phyloP scores from a whole-genome alignment of 331 rosid species.

The Cydonia oblonga region DNA sequence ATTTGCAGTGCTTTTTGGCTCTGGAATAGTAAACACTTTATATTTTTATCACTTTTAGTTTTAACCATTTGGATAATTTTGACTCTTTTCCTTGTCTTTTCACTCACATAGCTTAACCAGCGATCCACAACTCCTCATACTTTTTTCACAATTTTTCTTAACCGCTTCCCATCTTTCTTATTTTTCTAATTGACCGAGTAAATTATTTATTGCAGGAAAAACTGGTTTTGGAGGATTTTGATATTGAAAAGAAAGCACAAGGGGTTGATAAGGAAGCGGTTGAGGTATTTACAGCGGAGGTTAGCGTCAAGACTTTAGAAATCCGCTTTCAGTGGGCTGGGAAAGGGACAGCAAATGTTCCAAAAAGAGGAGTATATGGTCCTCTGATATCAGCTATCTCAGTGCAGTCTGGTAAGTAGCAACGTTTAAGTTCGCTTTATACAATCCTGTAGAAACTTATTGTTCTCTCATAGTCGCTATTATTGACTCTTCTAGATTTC shows the following conservation, averaged over 20 bases:
- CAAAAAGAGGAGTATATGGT: conserved; percentile 15
- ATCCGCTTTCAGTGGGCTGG: conserved; percentile 25
- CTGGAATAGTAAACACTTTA: neutral
- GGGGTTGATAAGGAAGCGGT: conserved; percentile 21
- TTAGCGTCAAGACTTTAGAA: neutral
- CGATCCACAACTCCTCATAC: neutral
- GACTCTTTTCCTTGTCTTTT: neutral
- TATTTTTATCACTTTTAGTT: neutral
- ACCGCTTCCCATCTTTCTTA: neutral
- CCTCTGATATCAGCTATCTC: conserved; percentile 26
- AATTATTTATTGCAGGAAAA: conserved; percentile 5
- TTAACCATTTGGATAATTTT: neutral
- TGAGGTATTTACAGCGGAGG: conserved; percentile 1
- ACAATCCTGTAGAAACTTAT: neutral
- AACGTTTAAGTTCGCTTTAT: neutral
- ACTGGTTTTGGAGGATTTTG: neutral
- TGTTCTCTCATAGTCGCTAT: neutral
- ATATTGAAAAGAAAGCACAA: neutral
- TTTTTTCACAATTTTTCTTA: neutral
- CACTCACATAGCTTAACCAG: neutral
- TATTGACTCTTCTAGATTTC: neutral
- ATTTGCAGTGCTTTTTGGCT: neutral
- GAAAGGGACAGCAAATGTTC: conserved; percentile 20
- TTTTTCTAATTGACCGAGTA: neutral
- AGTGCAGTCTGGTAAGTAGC: conserved; percentile 18